Percentiles rank a stretch among this genome's conserved stretches.
Conservation (phyloP, 2,329 filamentous ascomycete genomes). For the Botrytis fabae region DNA sequence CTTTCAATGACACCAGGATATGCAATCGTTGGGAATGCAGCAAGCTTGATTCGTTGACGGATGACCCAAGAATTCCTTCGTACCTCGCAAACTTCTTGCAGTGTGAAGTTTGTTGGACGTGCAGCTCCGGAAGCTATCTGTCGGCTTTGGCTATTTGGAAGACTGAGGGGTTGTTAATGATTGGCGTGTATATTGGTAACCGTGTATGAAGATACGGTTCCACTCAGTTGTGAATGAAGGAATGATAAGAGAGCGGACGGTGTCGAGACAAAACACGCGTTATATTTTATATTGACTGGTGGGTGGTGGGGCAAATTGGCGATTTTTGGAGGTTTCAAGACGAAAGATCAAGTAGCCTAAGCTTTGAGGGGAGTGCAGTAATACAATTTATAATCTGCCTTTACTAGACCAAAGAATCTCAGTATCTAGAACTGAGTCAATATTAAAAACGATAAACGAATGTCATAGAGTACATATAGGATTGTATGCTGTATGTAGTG, state of each 20-base stretch:
- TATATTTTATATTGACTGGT: not conserved
- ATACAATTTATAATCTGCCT: not conserved
- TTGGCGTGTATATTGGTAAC: slow-evolving; percentile 1
- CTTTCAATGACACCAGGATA: not conserved
- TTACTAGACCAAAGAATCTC: not conserved
- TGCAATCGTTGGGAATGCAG: not conserved
- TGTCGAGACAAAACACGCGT: slow-evolving; percentile 3
- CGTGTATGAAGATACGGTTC: not conserved
- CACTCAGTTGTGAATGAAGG: not conserved
- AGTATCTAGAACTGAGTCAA: not conserved
- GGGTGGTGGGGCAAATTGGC: slow-evolving; percentile 1
- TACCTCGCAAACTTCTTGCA: not conserved
- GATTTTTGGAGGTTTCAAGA: slow-evolving; percentile 7
- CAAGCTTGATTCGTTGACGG: not conserved
- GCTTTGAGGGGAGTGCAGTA: not conserved
- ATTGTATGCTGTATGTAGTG: not conserved
- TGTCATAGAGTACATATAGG: not conserved
- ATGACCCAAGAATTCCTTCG: not conserved
- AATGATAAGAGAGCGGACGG: not conserved
- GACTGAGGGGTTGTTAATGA: not conserved
- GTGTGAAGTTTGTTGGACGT: not conserved
- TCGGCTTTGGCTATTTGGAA: not conserved
- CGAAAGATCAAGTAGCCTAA: not conserved
- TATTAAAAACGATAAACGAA: not conserved
- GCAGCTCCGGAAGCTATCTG: not conserved